phyloP scores from a whole-genome alignment of 768 basidiomycete genomes.

The Suillus subaureus region DNA sequence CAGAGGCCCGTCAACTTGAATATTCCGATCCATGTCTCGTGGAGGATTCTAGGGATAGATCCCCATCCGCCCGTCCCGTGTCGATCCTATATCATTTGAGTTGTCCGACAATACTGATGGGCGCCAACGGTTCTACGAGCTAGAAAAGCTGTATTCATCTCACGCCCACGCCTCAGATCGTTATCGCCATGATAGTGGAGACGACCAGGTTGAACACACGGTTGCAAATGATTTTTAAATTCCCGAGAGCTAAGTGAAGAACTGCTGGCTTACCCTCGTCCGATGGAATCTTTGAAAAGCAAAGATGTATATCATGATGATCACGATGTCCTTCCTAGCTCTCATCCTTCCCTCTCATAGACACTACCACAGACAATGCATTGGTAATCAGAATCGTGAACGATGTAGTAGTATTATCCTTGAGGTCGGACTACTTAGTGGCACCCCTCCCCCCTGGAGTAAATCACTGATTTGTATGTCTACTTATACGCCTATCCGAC shows the following conservation, averaged over 20 bases:
- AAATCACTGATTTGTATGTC: background rate
- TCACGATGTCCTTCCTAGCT: background rate
- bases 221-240: background rate
- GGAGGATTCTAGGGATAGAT: background rate
- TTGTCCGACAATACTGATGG: background rate
- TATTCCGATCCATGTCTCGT: background rate
- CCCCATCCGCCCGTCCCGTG: background rate
- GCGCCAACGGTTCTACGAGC: background rate
- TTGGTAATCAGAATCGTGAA: background rate
- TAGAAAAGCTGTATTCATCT: background rate
- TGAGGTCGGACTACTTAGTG: background rate
- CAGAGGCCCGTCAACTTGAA: background rate
- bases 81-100: background rate
- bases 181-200: background rate
- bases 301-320: background rate
- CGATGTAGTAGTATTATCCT: background rate
- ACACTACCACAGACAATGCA: background rate
- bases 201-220: background rate
- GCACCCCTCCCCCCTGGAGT: background rate
- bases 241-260: background rate
- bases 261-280: background rate
- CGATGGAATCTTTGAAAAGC: background rate
- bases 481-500: background rate
- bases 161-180: background rate
- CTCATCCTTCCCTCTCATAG: background rate